Percentiles rank a stretch among this genome's conserved stretches.
Conservation (phyloP, 2,329 filamentous ascomycete genomes). For the Metarhizium brunneum region DNA sequence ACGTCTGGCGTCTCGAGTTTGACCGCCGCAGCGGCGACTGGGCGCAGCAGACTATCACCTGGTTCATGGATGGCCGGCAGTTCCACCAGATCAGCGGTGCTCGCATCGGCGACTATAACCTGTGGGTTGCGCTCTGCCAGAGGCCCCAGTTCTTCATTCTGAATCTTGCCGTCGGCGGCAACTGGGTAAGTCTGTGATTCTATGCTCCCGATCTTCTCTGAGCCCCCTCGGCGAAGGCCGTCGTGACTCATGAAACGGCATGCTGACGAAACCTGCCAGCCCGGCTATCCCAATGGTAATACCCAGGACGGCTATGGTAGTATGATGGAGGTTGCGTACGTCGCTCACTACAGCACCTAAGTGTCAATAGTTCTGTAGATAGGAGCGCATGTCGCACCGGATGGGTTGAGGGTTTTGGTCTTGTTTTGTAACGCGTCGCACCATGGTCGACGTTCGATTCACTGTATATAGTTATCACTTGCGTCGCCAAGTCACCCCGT, state of each 20-base stretch:
- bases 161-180: slow-evolving; percentile 46
- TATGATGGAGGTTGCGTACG: slow-evolving; percentile 44
- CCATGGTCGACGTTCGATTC: neutral
- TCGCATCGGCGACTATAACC: slow-evolving; percentile 31
- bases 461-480: slow-evolving; percentile 9
- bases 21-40: slow-evolving; percentile 38
- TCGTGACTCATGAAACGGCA: neutral
- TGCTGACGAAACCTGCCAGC: slow-evolving; percentile 21
- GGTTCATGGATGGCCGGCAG: slow-evolving; percentile 35
- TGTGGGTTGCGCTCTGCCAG: slow-evolving; percentile 42
- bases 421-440: neutral
- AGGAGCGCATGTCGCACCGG: neutral
- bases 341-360: slow-evolving; percentile 29
- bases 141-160: slow-evolving; percentile 42
- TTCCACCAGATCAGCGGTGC: slow-evolving; percentile 35
- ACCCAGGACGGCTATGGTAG: slow-evolving; percentile 36
- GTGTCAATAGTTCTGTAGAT: neutral
- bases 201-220: neutral
- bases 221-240: neutral
- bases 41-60: slow-evolving; percentile 39
- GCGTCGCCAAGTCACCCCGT: slow-evolving; percentile 1
- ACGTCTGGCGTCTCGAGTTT: slow-evolving; percentile 40
- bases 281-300: slow-evolving; percentile 36
- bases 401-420: neutral
- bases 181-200: slow-evolving; percentile 32